Conservation (phyloP, 1,284 basidiomycete species). For the Entoloma clypeatum region DNA sequence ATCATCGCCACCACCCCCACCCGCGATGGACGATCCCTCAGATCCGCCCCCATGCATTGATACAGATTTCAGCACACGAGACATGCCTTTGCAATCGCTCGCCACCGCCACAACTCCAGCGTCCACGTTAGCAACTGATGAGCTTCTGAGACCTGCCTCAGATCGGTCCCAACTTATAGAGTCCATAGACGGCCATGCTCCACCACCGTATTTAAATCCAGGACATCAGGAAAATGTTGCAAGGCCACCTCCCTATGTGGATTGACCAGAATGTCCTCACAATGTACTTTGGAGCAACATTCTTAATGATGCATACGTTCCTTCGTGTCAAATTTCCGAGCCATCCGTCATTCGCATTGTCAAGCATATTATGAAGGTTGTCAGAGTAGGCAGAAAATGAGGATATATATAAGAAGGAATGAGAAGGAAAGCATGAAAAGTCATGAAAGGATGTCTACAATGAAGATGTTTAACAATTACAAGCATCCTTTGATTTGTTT, state of each 20-base stretch:
- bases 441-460: conserved; percentile 23
- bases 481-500: conserved; percentile 68
- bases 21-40: conserved; percentile 80
- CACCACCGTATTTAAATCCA: conserved; percentile 60
- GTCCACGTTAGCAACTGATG: conserved; percentile 31
- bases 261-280: conserved; percentile 30
- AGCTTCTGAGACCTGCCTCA: conserved; percentile 26
- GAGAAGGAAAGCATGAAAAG: conserved; percentile 13
- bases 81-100: conserved; percentile 36
- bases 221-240: conserved; percentile 46
- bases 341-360: too few relatives aligned
- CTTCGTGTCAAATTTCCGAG: neutral
- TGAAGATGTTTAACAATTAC: conserved; percentile 59
- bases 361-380: too few relatives aligned
- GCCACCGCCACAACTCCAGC: conserved; percentile 26
- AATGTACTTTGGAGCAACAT: neutral
- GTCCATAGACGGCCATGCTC: conserved; percentile 44
- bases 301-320: neutral
- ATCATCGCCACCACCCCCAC: conserved; percentile 69
- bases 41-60: conserved; percentile 81
- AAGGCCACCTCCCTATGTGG: conserved; percentile 56
- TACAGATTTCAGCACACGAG: conserved; percentile 66
- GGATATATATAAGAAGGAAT: conserved; percentile 7
- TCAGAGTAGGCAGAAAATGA: conserved; percentile 11
- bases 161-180: conserved; percentile 27